phyloP scores from a whole-genome alignment of 2,329 filamentous ascomycete genomes.

The Fusarium sp. region DNA sequence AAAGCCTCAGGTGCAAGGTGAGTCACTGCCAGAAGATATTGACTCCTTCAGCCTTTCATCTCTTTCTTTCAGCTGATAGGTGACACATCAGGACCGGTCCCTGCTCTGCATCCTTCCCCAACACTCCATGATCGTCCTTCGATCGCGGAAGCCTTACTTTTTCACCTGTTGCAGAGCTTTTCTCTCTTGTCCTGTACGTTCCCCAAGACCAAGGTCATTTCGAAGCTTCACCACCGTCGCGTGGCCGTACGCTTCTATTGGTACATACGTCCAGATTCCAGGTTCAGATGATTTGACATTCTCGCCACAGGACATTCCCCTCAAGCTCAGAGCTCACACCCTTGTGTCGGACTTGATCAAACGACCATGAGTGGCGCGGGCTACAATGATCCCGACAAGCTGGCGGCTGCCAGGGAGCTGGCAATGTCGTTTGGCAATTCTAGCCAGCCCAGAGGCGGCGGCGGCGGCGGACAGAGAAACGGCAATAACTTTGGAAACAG shows the following conservation, averaged over 20 bases:
- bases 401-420: constrained; percentile 44
- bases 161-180: neutral
- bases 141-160: neutral
- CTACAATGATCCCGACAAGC: constrained; percentile 40
- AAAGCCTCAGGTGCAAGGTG: neutral
- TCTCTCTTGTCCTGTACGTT: neutral
- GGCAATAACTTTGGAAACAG: neutral
- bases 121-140: neutral
- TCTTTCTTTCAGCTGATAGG: neutral
- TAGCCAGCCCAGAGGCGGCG: neutral
- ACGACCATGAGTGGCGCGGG: constrained; percentile 23
- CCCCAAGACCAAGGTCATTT: neutral
- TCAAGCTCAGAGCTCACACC: neutral
- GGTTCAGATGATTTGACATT: neutral
- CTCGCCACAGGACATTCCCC: neutral
- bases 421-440: constrained; percentile 36
- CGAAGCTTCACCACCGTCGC: neutral
- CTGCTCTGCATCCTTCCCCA: neutral
- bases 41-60: neutral
- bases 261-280: neutral
- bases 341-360: neutral
- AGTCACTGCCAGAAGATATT: neutral
- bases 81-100: neutral
- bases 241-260: neutral
- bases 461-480: neutral